phyloP scores from a whole-genome alignment of 139 green algal species.

The Chlorella vulgaris region DNA sequence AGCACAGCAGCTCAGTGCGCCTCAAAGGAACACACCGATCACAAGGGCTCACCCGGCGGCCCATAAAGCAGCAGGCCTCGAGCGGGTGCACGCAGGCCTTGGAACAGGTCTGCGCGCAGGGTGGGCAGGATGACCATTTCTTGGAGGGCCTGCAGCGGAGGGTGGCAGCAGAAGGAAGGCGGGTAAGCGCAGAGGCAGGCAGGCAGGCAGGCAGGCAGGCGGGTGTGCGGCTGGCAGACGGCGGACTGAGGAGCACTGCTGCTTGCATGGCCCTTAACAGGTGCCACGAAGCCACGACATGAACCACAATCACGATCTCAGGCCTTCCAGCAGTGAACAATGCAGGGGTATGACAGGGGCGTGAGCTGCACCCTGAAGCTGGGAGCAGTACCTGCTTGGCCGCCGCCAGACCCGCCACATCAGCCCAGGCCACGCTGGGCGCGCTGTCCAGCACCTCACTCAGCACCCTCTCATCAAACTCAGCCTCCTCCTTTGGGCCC shows the following conservation, averaged over 20 bases:
- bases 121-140: conserved; percentile 82
- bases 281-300: too few species aligned
- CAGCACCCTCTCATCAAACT: conserved; percentile 48
- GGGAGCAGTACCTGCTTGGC: conserved; percentile 64
- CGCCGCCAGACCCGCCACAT: conserved; percentile 67
- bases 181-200: too few species aligned
- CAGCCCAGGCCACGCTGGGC: conserved; percentile 67
- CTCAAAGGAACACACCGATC: too few species aligned
- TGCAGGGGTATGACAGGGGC: too few species aligned
- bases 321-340: too few species aligned
- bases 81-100: conserved; percentile 76
- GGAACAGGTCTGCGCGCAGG: conserved; percentile 68
- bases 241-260: too few species aligned
- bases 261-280: background rate
- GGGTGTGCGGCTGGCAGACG: background rate
- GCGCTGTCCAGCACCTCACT: conserved; percentile 68
- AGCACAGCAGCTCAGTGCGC: background rate
- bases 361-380: too few species aligned
- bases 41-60: conserved; percentile 54
- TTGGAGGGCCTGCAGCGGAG: conserved; percentile 56
- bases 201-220: background rate
- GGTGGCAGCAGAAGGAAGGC: background rate
- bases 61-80: conserved; percentile 88
- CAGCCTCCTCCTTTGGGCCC: conserved; percentile 31
- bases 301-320: too few species aligned